Evolutionary conservation across 1,139 yeast genomes (phyloP).

Genomic region (Geotrichum aggregatum): DNA sequence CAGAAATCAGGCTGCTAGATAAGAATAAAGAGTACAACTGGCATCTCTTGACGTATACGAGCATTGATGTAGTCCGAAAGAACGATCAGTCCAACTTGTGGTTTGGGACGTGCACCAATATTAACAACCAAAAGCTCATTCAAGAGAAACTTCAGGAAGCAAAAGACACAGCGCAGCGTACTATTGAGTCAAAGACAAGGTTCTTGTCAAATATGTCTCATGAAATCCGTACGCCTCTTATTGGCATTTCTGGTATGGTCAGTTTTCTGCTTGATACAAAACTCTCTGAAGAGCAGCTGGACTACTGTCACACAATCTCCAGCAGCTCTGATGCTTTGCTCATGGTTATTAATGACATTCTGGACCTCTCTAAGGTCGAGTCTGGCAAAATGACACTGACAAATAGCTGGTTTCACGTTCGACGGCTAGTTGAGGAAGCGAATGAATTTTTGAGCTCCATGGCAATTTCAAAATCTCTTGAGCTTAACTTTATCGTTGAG

Average conservation of each 20-base stretch:
- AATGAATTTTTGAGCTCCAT: slow-evolving; percentile 73
- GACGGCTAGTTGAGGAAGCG: slow-evolving; percentile 77
- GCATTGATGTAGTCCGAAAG: slow-evolving; percentile 25
- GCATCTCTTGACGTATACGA: slow-evolving; percentile 34
- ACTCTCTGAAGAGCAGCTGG: slow-evolving; percentile 72
- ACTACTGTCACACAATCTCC: slow-evolving; percentile 76
- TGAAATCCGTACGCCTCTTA: slow-evolving; percentile 85
- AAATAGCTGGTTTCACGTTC: slow-evolving; percentile 66
- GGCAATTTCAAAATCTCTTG: slow-evolving; percentile 71
- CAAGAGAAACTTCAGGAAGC: slow-evolving; percentile 73
- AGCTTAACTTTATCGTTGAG: slow-evolving; percentile 71
- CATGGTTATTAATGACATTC: slow-evolving; percentile 74
- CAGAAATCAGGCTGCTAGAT: slow-evolving; percentile 32
- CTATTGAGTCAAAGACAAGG: slow-evolving; percentile 86
- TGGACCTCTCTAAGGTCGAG: slow-evolving; percentile 78
- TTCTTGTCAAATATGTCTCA: slow-evolving; percentile 78
- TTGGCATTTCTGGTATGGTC: slow-evolving; percentile 93
- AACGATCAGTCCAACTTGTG: slow-evolving; percentile 25
- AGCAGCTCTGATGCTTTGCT: slow-evolving; percentile 71
- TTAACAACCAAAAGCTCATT: slow-evolving; percentile 39
- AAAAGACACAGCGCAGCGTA: slow-evolving; percentile 83
- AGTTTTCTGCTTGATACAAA: slow-evolving; percentile 84
- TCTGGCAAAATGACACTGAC: slow-evolving; percentile 82
- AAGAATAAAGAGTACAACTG: slow-evolving; percentile 34
- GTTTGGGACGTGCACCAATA: slow-evolving; percentile 40